A percentile compares a stretch with the other conserved stretches of the same genome.
These are phyloP conservation scores for Fusarium humuli DNA, from an alignment of 2,329 filamentous ascomycete genomes.

Conservation along the genomic window DNA sequence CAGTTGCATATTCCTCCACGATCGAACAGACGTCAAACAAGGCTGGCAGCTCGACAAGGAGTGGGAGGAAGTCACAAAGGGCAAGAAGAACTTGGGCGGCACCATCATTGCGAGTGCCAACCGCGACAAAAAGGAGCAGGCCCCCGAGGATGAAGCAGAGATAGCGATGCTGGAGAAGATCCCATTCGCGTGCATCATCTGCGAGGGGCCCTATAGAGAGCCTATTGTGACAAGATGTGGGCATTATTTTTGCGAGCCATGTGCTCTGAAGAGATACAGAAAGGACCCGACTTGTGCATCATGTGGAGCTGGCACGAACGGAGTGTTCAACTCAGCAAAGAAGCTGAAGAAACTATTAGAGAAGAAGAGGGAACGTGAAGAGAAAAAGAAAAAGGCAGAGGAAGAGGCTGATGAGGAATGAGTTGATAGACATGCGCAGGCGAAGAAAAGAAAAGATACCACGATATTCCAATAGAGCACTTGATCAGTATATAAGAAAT, in stretches of 20 bases:
- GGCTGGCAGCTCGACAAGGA: slow-evolving; percentile 96
- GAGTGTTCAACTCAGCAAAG: slow-evolving; percentile 90
- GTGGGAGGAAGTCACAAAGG: slow-evolving; percentile 88
- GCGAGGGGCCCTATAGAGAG: slow-evolving; percentile 79
- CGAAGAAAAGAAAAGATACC: slow-evolving; percentile 24
- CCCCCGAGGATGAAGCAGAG: slow-evolving; percentile 66
- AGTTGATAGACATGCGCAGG: slow-evolving; percentile 5
- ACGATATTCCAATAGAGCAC: slow-evolving; percentile 1
- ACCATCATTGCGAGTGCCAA: slow-evolving; percentile 72
- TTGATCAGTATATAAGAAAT: background rate
- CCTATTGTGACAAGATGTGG: slow-evolving; percentile 91
- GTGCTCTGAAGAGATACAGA: slow-evolving; percentile 86
- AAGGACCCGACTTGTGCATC: slow-evolving; percentile 89
- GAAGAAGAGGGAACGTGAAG: slow-evolving; percentile 72
- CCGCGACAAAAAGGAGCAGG: slow-evolving; percentile 51
- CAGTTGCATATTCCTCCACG: slow-evolving; percentile 79
- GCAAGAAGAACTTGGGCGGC: slow-evolving; percentile 70
- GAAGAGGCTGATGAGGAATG: slow-evolving; percentile 59
- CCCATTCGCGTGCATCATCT: slow-evolving; percentile 90
- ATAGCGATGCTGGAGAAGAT: slow-evolving; percentile 83
- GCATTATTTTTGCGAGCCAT: slow-evolving; percentile 95
- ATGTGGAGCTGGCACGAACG: slow-evolving; percentile 85
- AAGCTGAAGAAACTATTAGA: slow-evolving; percentile 84
- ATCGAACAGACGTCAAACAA: slow-evolving; percentile 82
- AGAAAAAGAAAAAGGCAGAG: slow-evolving; percentile 66